Conservation (phyloP, 805 yeast species). For the Metschnikowia hibisci region DNA sequence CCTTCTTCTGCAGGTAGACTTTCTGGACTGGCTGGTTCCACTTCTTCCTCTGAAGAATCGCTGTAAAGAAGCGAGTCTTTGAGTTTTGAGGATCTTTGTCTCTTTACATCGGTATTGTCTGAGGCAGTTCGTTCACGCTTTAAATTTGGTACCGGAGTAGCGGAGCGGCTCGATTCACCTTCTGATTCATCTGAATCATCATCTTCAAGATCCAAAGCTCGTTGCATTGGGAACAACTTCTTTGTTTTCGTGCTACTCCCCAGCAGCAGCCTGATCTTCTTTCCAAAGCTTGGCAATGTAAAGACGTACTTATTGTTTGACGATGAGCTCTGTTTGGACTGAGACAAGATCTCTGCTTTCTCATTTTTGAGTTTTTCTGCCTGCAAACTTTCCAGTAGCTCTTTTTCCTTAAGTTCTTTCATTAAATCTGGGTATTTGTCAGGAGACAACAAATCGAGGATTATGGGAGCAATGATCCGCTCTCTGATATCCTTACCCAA, state of each 20-base stretch:
- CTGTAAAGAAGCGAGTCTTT: constrained; percentile 29
- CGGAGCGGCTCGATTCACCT: constrained; percentile 35
- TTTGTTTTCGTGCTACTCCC: constrained; percentile 25
- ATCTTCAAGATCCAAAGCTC: constrained; percentile 47
- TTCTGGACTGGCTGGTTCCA: constrained; percentile 14
- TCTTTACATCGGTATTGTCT: constrained; percentile 18
- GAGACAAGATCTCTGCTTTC: constrained; percentile 3
- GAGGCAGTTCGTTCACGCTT: constrained; percentile 29
- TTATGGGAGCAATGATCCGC: constrained; percentile 64
- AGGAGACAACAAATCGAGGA: constrained; percentile 58
- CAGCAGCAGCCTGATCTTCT: constrained; percentile 24
- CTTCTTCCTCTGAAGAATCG: constrained; percentile 27
- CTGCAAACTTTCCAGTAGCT: constrained; percentile 4
- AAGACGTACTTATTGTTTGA: constrained; percentile 9
- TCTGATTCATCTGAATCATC: constrained; percentile 31
- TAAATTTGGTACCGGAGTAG: constrained; percentile 29
- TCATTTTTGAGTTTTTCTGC: constrained; percentile 15
- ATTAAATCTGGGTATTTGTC: constrained; percentile 52
- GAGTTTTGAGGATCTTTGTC: constrained; percentile 23
- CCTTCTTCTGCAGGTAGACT: constrained; percentile 19
- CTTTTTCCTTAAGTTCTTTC: constrained; percentile 32
- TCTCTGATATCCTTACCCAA: constrained; percentile 70
- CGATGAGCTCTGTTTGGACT: constrained; percentile 1
- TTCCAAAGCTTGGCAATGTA: constrained; percentile 34
- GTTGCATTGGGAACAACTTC: constrained; percentile 48